Percentiles rank a stretch among this genome's conserved stretches.
Evolutionary conservation across 352 stramenopile species (phyloP).

Genomic region (Pythium volutum): DNA sequence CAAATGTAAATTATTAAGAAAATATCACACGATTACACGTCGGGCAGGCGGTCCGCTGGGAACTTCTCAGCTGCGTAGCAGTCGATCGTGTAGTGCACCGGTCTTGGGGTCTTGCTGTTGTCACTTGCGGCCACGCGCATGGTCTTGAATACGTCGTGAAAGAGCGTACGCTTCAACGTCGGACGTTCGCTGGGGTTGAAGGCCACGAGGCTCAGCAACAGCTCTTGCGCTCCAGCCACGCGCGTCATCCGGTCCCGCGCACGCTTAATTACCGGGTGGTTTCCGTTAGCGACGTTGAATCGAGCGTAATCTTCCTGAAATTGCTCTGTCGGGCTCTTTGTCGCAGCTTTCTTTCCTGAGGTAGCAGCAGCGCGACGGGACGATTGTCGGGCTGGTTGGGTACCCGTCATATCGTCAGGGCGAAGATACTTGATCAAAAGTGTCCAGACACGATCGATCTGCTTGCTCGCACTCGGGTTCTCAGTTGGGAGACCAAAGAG

Average conservation of each 20-base stretch:
- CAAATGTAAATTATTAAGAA: neutral
- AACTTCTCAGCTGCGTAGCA: constrained; percentile 35
- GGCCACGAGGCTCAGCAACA: constrained; percentile 52
- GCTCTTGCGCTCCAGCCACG: constrained; percentile 39
- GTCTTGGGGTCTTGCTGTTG: neutral
- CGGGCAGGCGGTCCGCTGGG: constrained; percentile 23
- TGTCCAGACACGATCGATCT: constrained; percentile 51
- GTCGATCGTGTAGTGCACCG: constrained; percentile 57
- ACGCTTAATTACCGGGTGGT: constrained; percentile 44
- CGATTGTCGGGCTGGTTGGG: constrained; percentile 13
- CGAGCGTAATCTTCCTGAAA: constrained; percentile 42
- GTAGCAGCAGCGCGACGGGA: constrained; percentile 17
- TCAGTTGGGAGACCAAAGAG: constrained; percentile 90
- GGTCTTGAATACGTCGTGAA: constrained; percentile 51
- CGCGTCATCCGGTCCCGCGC: constrained; percentile 46
- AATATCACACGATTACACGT: constrained; percentile 31
- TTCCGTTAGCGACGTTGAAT: constrained; percentile 51
- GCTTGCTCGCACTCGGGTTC: constrained; percentile 44
- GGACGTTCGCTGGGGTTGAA: constrained; percentile 62
- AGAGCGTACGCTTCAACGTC: constrained; percentile 65
- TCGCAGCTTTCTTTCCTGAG: neutral
- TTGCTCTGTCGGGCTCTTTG: constrained; percentile 24
- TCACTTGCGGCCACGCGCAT: constrained; percentile 24
- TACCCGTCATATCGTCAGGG: constrained; percentile 32
- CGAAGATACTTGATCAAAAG: constrained; percentile 62